Percentiles rank a stretch among this genome's conserved stretches.
Evolutionary conservation across 352 stramenopile genomes (phyloP).

Genomic region (Albugo laibachii): DNA sequence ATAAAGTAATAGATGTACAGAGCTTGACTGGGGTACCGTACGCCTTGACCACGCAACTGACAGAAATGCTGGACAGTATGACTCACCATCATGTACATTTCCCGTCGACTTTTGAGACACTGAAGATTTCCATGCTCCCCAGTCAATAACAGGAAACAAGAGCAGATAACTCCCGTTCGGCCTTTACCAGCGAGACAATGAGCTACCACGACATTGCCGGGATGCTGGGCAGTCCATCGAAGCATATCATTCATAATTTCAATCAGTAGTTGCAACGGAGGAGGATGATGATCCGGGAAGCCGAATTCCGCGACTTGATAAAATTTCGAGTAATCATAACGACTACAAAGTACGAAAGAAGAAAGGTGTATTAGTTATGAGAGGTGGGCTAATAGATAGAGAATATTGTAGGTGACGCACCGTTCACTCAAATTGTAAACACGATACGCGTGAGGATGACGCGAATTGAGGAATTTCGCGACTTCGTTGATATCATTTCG

Average conservation of each 20-base stretch:
- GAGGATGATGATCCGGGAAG: constrained; percentile 66
- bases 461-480: constrained; percentile 41
- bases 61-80: constrained; percentile 54
- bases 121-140: constrained; percentile 56
- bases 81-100: constrained; percentile 44
- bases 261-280: constrained; percentile 49
- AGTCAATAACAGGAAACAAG: constrained; percentile 57
- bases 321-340: constrained; percentile 63
- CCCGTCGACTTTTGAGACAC: constrained; percentile 34
- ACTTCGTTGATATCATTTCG: constrained; percentile 69
- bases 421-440: constrained; percentile 75
- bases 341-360: background rate
- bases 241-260: constrained; percentile 78
- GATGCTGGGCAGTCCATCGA: constrained; percentile 33
- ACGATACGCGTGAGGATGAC: constrained; percentile 39
- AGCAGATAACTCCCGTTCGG: constrained; percentile 61
- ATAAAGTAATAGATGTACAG: constrained; percentile 81
- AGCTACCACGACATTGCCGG: constrained; percentile 58
- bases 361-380: background rate
- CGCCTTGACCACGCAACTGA: constrained; percentile 51
- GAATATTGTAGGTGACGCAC: constrained; percentile 2
- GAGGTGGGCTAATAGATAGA: background rate
- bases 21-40: constrained; percentile 63
- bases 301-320: constrained; percentile 48
- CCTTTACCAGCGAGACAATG: constrained; percentile 67